Percentiles rank a stretch among this genome's conserved stretches.
Conservation (phyloP, 2,329 filamentous ascomycete species). For the Diaporthe citrichinensis region DNA sequence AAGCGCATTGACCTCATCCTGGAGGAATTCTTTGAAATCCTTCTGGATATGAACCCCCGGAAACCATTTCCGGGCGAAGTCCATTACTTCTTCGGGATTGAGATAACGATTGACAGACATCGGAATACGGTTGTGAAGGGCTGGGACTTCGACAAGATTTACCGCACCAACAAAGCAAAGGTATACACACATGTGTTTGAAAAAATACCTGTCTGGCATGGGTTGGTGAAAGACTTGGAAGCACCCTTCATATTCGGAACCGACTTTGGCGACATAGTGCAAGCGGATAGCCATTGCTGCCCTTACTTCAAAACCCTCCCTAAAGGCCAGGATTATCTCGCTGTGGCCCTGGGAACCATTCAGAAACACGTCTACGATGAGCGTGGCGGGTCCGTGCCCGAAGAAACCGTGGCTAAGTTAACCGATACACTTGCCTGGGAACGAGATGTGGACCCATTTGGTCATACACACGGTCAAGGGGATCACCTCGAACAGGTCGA, state of each 20-base stretch:
- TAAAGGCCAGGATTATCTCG: background rate
- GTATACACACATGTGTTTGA: background rate
- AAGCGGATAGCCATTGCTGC: background rate
- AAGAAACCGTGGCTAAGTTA: background rate
- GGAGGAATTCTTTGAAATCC: background rate
- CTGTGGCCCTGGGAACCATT: too few relatives aligned
- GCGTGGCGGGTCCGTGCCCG: too few relatives aligned
- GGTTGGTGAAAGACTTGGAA: background rate
- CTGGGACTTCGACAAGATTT: background rate
- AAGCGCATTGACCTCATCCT: background rate
- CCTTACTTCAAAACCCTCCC: background rate
- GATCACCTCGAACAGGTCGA: slow-evolving; percentile 2
- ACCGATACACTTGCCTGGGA: background rate
- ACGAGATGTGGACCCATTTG: background rate
- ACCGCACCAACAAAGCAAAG: background rate
- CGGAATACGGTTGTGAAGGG: background rate
- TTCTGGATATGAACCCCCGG: background rate
- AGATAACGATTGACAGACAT: background rate
- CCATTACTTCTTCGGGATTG: too few relatives aligned
- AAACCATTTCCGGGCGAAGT: background rate
- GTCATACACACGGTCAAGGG: background rate
- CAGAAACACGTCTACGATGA: too few relatives aligned
- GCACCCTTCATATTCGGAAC: background rate
- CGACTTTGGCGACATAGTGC: background rate
- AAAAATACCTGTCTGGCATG: background rate